These are phyloP conservation scores for Thelonectria olida DNA, from an alignment of 2,329 filamentous ascomycete genomes.

Conservation along the genomic window DNA sequence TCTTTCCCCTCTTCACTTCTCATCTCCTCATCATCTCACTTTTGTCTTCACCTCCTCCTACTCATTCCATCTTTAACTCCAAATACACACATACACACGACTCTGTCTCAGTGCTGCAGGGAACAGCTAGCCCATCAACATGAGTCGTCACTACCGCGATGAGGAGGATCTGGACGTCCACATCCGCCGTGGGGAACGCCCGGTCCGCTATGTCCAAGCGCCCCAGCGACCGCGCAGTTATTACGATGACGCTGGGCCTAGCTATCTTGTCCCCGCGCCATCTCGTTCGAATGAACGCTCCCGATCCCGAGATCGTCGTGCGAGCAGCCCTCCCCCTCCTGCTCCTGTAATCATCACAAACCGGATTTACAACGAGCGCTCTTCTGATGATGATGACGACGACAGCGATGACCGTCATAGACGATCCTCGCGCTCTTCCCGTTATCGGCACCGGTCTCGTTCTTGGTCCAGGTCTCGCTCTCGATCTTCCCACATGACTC, in stretches of 20 bases:
- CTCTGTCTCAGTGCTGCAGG: not conserved
- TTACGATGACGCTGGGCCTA: constrained; percentile 53
- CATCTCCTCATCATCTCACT: not conserved
- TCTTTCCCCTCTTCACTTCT: not conserved
- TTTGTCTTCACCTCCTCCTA: not conserved
- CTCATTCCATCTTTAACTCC: not conserved
- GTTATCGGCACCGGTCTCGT: constrained; percentile 40
- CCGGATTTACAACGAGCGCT: constrained; percentile 59
- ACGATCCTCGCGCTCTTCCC: constrained; percentile 39
- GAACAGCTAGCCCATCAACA: constrained; percentile 21
- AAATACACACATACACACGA: not conserved
- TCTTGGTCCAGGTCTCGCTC: constrained; percentile 43
- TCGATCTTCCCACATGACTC: constrained; percentile 50
- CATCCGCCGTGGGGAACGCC: constrained; percentile 52
- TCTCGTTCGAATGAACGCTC: constrained; percentile 52
- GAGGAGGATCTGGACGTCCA: constrained; percentile 66
- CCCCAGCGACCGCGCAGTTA: constrained; percentile 47
- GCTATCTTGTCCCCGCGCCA: constrained; percentile 55
- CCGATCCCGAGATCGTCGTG: constrained; percentile 58
- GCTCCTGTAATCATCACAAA: constrained; percentile 67
- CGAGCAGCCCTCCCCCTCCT: constrained; percentile 48
- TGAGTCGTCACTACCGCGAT: constrained; percentile 57
- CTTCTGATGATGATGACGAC: constrained; percentile 49
- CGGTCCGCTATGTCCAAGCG: constrained; percentile 58
- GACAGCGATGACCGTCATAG: constrained; percentile 42